Evolutionary conservation across 2,329 filamentous ascomycete species (phyloP), one percentile per base, ranked within the genome.

Genomic region (Cercospora zeina): DNA sequence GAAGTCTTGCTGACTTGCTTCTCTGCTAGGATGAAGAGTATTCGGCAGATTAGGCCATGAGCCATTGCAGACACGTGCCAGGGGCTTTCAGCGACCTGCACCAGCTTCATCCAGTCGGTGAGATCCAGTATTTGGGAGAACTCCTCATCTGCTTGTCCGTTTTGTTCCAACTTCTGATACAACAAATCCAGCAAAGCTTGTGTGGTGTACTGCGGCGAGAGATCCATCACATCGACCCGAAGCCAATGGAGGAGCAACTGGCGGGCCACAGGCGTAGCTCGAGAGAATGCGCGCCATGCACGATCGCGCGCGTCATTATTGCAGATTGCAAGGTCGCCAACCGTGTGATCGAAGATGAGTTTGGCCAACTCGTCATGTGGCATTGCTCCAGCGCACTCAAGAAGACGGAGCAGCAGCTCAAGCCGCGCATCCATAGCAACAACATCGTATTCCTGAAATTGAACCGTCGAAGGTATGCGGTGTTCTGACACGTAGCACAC

Each of bases 351-450:
- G 56, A 66, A 69, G 16, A 70, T 37, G 9, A 61, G 30, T 37
- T 62, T 31, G 45, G 58, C 50, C 8, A 58, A 42, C 2, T 54
- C 61, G 10, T 64, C 64, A 21, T 61, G 50, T 45, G 57, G 45
- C 3, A 58, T 36, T 8, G 31, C 31, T 7, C 34, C 57, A 8
- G 62, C 45, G 13, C 66, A 37, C n/a, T 62, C 55, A 37, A 69
- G 57, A 27, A 71, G 59, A 14, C 81, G 80, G 42, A 82, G 79
- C 19, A 90, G 80, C 68, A 90, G 89, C 1, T 87, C 82, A 37
- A 89, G 81, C 34, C 68, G 58, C 1, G 50, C n/a, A 7, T 49
- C 55, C 2, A 67, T 36, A 14, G 53, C 64, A 13, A 57, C 45
- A 24, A 62, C 10, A 36, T 60, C 50, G 56, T 50, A 37, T 19